Conservation (phyloP, 331 rosid genomes). For the Ulmus americana region DNA sequence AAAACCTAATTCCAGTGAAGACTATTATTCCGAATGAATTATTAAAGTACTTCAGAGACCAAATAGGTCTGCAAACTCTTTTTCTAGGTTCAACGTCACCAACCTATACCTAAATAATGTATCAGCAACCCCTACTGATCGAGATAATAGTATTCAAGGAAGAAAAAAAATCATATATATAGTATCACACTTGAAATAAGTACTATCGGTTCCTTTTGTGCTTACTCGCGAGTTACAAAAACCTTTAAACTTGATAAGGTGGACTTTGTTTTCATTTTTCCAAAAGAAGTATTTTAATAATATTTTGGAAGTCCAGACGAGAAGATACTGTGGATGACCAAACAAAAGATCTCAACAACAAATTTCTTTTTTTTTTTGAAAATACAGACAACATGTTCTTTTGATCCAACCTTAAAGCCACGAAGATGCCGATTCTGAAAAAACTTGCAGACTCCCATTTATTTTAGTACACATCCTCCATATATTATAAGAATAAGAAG, state of each 20-base stretch:
- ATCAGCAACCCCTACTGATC: not conserved
- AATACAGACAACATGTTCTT: not conserved
- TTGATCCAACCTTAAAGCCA: constrained; percentile 14
- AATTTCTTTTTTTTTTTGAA: not conserved
- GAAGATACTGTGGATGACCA: not conserved
- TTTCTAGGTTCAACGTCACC: not conserved
- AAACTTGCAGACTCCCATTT: not conserved
- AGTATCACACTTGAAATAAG: too few relatives aligned
- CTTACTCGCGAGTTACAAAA: not conserved
- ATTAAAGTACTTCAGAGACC: too few relatives aligned
- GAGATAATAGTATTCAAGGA: not conserved
- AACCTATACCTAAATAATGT: not conserved
- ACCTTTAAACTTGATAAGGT: not conserved
- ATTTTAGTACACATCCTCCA: not conserved
- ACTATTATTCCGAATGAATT: too few relatives aligned
- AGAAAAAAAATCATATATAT: too few relatives aligned
- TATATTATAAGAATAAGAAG: not conserved
- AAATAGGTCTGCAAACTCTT: not conserved
- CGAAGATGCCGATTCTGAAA: constrained; percentile 2
- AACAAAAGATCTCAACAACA: not conserved
- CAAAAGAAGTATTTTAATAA: not conserved
- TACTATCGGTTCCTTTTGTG: not conserved
- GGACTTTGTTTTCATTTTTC: not conserved
- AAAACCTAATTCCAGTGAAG: constrained; percentile 6
- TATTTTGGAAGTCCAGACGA: not conserved